Conservation (phyloP, 179 eudicot genomes). For the Silene vulgaris region DNA sequence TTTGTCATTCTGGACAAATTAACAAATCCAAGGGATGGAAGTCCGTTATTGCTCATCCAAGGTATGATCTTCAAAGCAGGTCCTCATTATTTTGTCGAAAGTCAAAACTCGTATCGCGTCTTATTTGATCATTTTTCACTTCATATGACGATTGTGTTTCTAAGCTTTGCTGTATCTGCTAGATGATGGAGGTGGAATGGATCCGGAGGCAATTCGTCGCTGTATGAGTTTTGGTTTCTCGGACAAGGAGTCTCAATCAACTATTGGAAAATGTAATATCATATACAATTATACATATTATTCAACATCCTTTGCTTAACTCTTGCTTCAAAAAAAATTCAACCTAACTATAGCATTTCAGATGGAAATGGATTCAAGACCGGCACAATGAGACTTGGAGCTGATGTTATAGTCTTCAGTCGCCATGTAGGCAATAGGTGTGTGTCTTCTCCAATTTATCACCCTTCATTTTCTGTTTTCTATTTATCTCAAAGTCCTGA, state of each 20-base stretch:
- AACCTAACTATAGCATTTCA: conserved; percentile 38
- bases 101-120: not conserved
- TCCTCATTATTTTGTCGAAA: not conserved
- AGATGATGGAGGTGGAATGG: conserved; percentile 97
- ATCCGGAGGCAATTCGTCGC: conserved; percentile 67
- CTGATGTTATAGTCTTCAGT: conserved; percentile 79
- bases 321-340: conserved; percentile 10
- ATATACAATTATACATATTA: not conserved
- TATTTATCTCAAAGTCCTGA: not conserved
- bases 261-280: conserved; percentile 75
- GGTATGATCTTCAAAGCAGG: conserved; percentile 39
- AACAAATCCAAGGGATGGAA: conserved; percentile 66
- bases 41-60: conserved; percentile 65
- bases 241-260: conserved; percentile 59
- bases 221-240: conserved; percentile 95
- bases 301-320: conserved; percentile 10
- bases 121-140: not conserved
- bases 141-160: not conserved
- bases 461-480: not conserved
- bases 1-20: conserved; percentile 64
- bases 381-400: conserved; percentile 87
- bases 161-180: conserved; percentile 26
- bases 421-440: conserved; percentile 44
- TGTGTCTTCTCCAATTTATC: not conserved
- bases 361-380: conserved; percentile 99